Evolutionary conservation across 148 eudicot species (phyloP), one percentile per base, ranked within the genome.

Genomic region (Amaranthus palmeri): DNA sequence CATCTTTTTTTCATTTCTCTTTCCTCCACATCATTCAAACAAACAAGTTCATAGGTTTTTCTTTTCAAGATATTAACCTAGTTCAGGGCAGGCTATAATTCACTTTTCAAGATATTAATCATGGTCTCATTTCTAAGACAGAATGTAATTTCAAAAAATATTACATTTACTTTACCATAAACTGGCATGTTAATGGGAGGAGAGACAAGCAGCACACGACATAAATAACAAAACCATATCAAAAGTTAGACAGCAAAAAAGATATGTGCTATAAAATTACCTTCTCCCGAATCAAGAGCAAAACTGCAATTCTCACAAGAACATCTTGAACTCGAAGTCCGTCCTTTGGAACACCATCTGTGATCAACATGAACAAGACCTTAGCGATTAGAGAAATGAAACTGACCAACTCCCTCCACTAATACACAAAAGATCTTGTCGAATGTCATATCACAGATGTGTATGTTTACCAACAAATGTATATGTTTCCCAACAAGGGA

Each of bases 281-380:
- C 78, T 91, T 95, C 62, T 90, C 93, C 72, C 86, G 81, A 59
- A 88, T 81, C 60, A 90, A 80, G 70, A 81, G 78, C 60, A 95
- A 72, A 67, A 73, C 83, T 51, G 90, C 89, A 72, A 95, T 78
- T 83, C 99, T 82, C 64, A 84, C 92, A 75, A 92, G 97, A 73
- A 95, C 93, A 82, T 95, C 99, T 68, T 84, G 81, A 77, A 95
- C 81, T 77, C 93, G 75, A 46, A 95, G 79, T 74, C 97, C 99
- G 75, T 95, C 99, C 72, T 95, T 95, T 17, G 97, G 97, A 62
- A 91, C 97, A 81, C 97, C 96, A 55, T 95, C 99, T 95, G 81
- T 80, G 76, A 65, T 44, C 54, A 81, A 69, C 63, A 75, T 8
- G 13, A 56, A 74, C 43, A 61, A 60, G 73, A 52, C 12, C 25